Percentiles rank a stretch among this genome's conserved stretches.
Evolutionary conservation across 2,329 filamentous ascomycete genomes (phyloP).

Genomic region (Apiospora sp.): DNA sequence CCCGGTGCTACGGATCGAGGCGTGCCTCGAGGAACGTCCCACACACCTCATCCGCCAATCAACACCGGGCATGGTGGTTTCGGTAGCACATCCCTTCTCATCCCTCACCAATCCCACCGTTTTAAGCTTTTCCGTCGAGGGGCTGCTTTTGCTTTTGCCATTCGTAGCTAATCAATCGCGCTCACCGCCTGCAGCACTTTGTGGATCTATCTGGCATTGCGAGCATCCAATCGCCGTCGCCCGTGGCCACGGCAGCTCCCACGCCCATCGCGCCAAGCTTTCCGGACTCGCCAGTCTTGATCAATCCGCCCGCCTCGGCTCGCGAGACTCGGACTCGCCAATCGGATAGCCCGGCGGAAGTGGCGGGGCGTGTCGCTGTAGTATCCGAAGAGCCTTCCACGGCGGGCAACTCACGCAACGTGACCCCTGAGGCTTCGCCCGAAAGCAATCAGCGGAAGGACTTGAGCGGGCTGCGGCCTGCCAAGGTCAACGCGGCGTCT

Average conservation of each 20-base stretch:
- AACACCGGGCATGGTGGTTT: slow-evolving; percentile 29
- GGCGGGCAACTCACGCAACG: background rate
- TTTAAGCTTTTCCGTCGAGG: background rate
- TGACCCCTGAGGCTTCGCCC: slow-evolving; percentile 1
- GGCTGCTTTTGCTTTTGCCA: background rate
- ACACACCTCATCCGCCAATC: background rate
- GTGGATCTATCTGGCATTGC: slow-evolving; percentile 9
- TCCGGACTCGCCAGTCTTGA: background rate
- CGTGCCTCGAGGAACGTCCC: slow-evolving; percentile 30
- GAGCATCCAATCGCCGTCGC: slow-evolving; percentile 1
- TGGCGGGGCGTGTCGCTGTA: background rate
- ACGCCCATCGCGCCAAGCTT: background rate
- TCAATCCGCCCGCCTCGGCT: background rate
- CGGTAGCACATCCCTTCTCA: slow-evolving; percentile 27
- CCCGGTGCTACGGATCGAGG: slow-evolving; percentile 32
- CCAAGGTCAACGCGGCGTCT: slow-evolving; percentile 28
- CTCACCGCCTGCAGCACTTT: background rate
- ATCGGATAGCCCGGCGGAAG: background rate
- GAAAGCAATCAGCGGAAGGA: slow-evolving; percentile 24
- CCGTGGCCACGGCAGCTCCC: background rate
- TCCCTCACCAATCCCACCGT: background rate
- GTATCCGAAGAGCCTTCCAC: background rate
- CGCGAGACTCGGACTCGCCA: background rate
- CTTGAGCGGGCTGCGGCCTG: slow-evolving; percentile 34
- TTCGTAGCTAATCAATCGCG: background rate